phyloP scores from a whole-genome alignment of 768 basidiomycete genomes.

The Cystofilobasidium bisporidii region DNA sequence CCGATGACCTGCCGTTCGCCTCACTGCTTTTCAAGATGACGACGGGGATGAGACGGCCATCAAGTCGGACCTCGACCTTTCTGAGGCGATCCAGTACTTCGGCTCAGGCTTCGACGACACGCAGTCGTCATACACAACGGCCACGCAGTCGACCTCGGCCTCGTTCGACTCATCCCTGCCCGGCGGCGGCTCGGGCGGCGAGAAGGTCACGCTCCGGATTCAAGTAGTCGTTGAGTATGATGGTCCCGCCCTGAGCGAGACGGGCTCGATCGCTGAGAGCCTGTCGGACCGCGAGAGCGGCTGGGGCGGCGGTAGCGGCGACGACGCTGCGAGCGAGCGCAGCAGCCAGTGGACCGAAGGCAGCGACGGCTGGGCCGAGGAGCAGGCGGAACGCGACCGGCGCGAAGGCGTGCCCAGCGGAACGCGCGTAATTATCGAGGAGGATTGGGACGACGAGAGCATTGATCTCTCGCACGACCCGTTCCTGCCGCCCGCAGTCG shows the following conservation, averaged over 20 bases:
- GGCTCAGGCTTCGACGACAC: constrained; percentile 64
- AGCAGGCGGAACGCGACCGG: not conserved
- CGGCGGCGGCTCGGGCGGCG: constrained; percentile 45
- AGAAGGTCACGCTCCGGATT: constrained; percentile 67
- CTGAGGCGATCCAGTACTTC: constrained; percentile 82
- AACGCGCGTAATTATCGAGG: constrained; percentile 25
- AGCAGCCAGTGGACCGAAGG: constrained; percentile 18
- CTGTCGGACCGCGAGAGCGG: constrained; percentile 20
- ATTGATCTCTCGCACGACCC: constrained; percentile 20
- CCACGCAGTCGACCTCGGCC: constrained; percentile 40
- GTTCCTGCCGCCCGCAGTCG: constrained; percentile 3
- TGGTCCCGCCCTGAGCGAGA: constrained; percentile 81
- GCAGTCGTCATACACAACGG: constrained; percentile 60
- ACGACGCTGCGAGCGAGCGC: constrained; percentile 12
- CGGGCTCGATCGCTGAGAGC: constrained; percentile 55
- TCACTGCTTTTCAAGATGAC: constrained; percentile 48
- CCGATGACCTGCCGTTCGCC: not conserved
- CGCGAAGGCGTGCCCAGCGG: constrained; percentile 3
- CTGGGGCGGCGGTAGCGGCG: constrained; percentile 4
- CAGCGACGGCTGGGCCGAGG: not conserved
- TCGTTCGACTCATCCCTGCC: constrained; percentile 40
- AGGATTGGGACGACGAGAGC: constrained; percentile 26
- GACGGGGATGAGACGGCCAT: constrained; percentile 70
- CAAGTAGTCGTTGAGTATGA: constrained; percentile 78
- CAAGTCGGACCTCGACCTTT: constrained; percentile 59